Conservation (phyloP, 768 basidiomycete species). For the Auriscalpium vulgare region DNA sequence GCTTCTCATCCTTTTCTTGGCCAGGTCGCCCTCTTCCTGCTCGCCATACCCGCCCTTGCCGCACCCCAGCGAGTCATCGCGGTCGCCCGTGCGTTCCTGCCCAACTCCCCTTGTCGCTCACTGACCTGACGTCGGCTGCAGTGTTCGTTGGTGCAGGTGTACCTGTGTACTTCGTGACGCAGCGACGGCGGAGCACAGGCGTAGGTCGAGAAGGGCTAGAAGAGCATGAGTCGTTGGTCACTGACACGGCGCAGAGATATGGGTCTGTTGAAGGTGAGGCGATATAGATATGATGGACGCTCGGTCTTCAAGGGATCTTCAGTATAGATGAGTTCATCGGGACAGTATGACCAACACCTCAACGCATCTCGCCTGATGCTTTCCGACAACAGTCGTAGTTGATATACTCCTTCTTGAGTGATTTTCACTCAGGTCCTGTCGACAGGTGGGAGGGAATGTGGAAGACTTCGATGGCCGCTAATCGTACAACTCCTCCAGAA, state of each 20-base stretch:
- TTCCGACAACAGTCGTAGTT: too few species aligned
- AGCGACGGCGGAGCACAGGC: slow-evolving; percentile 26
- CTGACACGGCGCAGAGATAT: background rate
- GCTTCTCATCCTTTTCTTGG: background rate
- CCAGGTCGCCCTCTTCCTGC: slow-evolving; percentile 80
- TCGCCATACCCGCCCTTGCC: slow-evolving; percentile 91
- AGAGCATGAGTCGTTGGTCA: background rate
- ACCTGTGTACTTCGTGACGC: slow-evolving; percentile 78
- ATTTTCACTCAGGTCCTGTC: too few species aligned
- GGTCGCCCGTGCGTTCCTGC: slow-evolving; percentile 61
- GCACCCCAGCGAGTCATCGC: slow-evolving; percentile 84
- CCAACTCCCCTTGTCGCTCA: background rate
- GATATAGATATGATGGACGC: too few species aligned
- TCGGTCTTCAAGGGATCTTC: too few species aligned
- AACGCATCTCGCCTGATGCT: too few species aligned
- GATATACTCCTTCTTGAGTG: too few species aligned
- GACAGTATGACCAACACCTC: too few species aligned
- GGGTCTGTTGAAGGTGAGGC: background rate
- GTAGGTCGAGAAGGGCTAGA: too few species aligned
- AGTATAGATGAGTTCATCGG: too few species aligned
- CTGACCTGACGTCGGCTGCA: slow-evolving; percentile 20
- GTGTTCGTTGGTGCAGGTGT: slow-evolving; percentile 74
- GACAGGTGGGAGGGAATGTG: too few species aligned
- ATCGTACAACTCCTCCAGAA: too few species aligned
- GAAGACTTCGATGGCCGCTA: too few species aligned